Evolutionary conservation across 1,284 basidiomycete species (phyloP).

Genomic region (Microbotryomycetes sp.): DNA sequence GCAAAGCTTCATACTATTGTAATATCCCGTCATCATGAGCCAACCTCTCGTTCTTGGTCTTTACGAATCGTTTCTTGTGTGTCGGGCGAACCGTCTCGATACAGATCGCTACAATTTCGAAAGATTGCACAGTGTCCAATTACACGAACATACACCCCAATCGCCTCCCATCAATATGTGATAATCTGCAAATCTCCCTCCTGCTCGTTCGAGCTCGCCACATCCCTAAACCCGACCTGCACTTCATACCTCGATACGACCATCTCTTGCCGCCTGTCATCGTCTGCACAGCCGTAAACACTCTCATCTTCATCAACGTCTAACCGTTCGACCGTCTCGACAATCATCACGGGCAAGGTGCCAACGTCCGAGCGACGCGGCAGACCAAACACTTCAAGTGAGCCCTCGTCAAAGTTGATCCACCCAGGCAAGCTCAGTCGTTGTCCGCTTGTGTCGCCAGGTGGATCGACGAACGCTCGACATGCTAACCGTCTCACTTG

Average conservation of each 20-base stretch:
- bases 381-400: conserved; percentile 19
- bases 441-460: neutral
- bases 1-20: neutral
- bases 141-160: no score
- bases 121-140: no score
- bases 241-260: conserved; percentile 18
- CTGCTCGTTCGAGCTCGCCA: conserved; percentile 1
- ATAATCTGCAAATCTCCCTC: conserved; percentile 18
- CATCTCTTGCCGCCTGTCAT: conserved; percentile 8
- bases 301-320: neutral
- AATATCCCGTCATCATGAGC: neutral
- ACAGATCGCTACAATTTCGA: no score
- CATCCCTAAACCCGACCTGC: conserved; percentile 3
- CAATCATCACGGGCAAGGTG: conserved; percentile 5
- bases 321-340: conserved; percentile 6
- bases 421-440: conserved; percentile 8
- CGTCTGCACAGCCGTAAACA: neutral
- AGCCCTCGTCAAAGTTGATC: conserved; percentile 17
- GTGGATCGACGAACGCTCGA: conserved; percentile 15
- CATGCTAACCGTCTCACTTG: conserved; percentile 19
- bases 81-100: no score
- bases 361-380: conserved; percentile 14
- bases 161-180: conserved; percentile 19
- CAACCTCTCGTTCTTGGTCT: no score
- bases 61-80: no score